Percentiles rank a stretch among this genome's conserved stretches.
Evolutionary conservation across 2,329 filamentous ascomycete species (phyloP).

Genomic region (Aspergillus tubingensis): DNA sequence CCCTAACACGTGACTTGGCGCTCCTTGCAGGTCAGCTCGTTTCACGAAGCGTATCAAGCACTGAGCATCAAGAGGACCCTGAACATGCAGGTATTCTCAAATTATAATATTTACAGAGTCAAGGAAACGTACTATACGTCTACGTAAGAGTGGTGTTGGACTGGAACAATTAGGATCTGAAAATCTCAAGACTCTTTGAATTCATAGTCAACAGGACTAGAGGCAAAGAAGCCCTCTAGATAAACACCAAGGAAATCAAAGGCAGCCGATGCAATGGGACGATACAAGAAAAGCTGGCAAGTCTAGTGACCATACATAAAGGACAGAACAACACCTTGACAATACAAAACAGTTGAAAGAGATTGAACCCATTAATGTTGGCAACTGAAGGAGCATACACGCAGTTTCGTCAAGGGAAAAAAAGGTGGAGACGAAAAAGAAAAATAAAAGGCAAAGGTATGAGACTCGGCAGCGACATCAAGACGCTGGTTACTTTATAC

Average conservation of each 20-base stretch:
- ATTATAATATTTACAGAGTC: background rate
- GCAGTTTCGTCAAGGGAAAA: slow-evolving; percentile 25
- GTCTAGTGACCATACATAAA: slow-evolving; percentile 29
- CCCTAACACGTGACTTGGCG: slow-evolving; percentile 14
- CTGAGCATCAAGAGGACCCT: too few relatives aligned
- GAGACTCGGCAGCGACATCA: slow-evolving; percentile 22
- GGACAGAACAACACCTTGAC: slow-evolving; percentile 30
- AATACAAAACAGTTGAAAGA: slow-evolving; percentile 35
- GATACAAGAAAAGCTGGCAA: slow-evolving; percentile 29
- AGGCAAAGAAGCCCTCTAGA: background rate
- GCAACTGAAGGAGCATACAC: slow-evolving; percentile 31
- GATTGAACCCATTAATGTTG: slow-evolving; percentile 39
- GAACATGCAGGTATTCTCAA: background rate
- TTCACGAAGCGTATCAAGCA: background rate
- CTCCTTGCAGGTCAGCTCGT: slow-evolving; percentile 2
- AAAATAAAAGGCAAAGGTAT: slow-evolving; percentile 22
- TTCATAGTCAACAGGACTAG: background rate
- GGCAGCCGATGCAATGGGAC: background rate
- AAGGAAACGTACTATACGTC: too few relatives aligned
- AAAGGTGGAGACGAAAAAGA: slow-evolving; percentile 19
- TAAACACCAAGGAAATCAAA: slow-evolving; percentile 16
- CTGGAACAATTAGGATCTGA: too few relatives aligned
- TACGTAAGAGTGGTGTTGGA: too few relatives aligned
- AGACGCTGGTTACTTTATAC: slow-evolving; percentile 36
- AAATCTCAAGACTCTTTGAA: background rate